Evolutionary conservation across 164 flowering plant species (phyloP), one percentile per base, ranked within the genome.

Genomic region (Macadamia integrifolia): DNA sequence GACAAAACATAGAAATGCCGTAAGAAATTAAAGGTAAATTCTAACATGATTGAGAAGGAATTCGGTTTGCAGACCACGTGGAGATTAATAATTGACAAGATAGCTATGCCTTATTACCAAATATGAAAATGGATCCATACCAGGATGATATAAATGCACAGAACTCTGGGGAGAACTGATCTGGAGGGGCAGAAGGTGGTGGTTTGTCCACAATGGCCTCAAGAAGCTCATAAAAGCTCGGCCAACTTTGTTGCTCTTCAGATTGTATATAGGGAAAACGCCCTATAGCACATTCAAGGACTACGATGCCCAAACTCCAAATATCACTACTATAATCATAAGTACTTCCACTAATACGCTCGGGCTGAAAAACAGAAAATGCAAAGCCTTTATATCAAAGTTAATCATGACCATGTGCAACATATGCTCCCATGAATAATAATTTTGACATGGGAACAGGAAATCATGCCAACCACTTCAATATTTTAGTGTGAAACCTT

Each of bases 81-180:
- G 9, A 43, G 9, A 43, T 5, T 43, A 43, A 43, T 43, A 46
- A 46, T 46, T 46, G 1, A 46, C 13, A 46, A 46, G 1, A 46
- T 46, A 8, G 13, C 3, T 46, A 46, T n/a, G 15, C 15, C 18
- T 17, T 40, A 35, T 23, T 50, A 58, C 40, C 0, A 18, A 50
- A 69, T 61, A 53, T 8, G 30, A 12, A 0, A 15, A 66, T 0
- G n/a, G 30, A 3, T 44, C 61, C 78, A 31, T 87, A 93, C 98
- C 98, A 94, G 66, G 92, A 75, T 11, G 97, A 84, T 53, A 94
- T 77, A 76, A 94, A 94, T 50, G 95, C 88, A 75, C 97, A 94
- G 69, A 94, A 95, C 74, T 95, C 99, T 2, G 98, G 99, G 31
- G 99, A 95, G 80, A 95, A 95, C 77, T 92, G 99, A 79, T 92